Conservation (phyloP, 129 eudicot genomes). For the Mikania micrantha region DNA sequence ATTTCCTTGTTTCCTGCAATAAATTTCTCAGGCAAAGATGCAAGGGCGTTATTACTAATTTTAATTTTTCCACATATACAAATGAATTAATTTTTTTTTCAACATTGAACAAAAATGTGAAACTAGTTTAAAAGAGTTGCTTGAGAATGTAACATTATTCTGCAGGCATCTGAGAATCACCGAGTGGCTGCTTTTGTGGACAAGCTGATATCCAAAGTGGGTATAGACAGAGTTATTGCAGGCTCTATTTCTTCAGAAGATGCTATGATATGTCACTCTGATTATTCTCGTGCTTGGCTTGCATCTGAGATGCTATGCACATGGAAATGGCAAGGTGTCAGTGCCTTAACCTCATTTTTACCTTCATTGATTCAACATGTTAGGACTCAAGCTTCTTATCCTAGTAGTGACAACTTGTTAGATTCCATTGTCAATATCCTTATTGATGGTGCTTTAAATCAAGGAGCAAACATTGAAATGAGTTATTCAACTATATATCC, state of each 20-base stretch:
- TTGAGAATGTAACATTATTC: conserved; percentile 1
- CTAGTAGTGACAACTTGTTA: conserved; percentile 32
- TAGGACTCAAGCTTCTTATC: conserved; percentile 19
- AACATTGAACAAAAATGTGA: neutral
- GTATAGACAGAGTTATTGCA: conserved; percentile 56
- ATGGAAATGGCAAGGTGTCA: conserved; percentile 92
- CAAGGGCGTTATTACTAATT: neutral
- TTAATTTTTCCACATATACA: neutral
- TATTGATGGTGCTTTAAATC: conserved; percentile 82
- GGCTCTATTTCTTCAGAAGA: conserved; percentile 31
- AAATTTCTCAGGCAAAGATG: neutral
- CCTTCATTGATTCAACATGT: conserved; percentile 47
- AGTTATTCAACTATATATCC: conserved; percentile 39
- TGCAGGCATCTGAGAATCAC: conserved; percentile 46
- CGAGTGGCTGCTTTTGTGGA: conserved; percentile 58
- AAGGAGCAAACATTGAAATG: conserved; percentile 36
- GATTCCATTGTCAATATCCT: conserved; percentile 51
- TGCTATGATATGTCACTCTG: conserved; percentile 19
- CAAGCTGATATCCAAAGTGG: conserved; percentile 67
- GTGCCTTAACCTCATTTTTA: conserved; percentile 59
- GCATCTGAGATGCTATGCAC: conserved; percentile 91
- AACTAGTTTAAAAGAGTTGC: neutral
- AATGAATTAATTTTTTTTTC: neutral
- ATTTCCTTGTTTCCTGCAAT: neutral
- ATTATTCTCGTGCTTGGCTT: conserved; percentile 69